Conservation (phyloP, 768 basidiomycete species). For the Coprinopsis sp. region DNA sequence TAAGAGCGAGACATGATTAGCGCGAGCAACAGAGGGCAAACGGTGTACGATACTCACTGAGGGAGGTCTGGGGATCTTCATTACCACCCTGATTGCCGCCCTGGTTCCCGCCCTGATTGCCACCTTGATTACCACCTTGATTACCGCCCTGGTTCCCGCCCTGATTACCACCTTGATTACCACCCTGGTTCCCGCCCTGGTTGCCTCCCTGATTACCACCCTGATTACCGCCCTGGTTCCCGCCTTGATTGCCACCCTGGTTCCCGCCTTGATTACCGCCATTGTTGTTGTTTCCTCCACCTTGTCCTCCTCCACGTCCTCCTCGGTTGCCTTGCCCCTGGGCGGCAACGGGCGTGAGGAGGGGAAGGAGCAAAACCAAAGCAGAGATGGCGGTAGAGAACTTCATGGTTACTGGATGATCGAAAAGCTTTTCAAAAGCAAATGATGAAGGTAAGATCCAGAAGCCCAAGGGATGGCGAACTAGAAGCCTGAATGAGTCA, state of each 20-base stretch:
- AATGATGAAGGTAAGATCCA: background rate
- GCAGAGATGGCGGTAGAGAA: background rate
- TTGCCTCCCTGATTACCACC: background rate
- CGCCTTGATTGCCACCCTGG: background rate
- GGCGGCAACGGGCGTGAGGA: background rate
- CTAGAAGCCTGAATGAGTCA: background rate
- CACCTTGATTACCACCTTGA: background rate
- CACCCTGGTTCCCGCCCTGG: background rate
- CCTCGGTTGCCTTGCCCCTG: background rate
- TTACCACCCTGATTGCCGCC: background rate
- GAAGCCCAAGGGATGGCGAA: background rate
- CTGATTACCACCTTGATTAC: background rate
- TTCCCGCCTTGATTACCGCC: background rate
- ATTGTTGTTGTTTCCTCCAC: background rate
- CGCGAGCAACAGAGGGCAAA: background rate
- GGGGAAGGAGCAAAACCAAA: background rate
- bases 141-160: background rate
- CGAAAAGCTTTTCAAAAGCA: background rate
- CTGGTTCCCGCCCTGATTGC: too few species aligned
- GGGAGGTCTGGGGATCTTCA: conserved; percentile 40
- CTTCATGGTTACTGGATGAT: background rate
- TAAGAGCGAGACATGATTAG: conserved; percentile 12
- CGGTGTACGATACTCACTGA: conserved; percentile 27
- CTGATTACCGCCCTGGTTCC: background rate
- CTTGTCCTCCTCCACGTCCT: background rate